Base-by-base conservation (phyloP, 495 filamentous ascomycete genomes). In the Neurospora sp. region DNA sequence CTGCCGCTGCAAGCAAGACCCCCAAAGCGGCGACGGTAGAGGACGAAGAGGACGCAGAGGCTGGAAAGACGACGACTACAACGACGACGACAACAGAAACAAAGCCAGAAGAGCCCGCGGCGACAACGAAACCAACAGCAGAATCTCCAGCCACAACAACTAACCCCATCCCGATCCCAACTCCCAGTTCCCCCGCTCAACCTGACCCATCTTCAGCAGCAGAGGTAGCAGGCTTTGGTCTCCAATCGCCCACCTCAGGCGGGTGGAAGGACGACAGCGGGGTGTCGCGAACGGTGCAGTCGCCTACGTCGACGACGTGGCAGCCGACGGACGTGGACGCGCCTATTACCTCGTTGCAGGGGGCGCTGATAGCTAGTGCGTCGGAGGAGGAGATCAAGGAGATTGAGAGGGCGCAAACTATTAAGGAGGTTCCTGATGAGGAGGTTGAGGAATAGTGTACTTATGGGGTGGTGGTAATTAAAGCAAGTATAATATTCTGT, bases 281-380 rank as follows among this genome's bases (percentile, higher is more conserved):
- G 4, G 40, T 70, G 9, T 76, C 71, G 22, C 74, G 71, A 14
- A 76, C 81, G 18, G 65, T 86, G 71, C 85, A 87, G 75, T 83
- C 80, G 70, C 84, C 85, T 39, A 85, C 78, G 37, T 79, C 80
- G 68, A 82, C 80, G 9, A 81, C 78, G 9, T 87, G 84, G 85
- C 81, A 82, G 75, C 80, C 82, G n/a, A 79, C 76, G 12, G 83
- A 82, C 61, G 75, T 81, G 18, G 75, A 81, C 27, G 71, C 75
- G 40, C 80, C 81, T 22, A 76, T 81, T 35, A 79, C 81, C 31
- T 77, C 74, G 22, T 72, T 81, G 69, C 71, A 75, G 79, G 75
- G 83, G 76, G 72, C 79, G 7, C 14, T 69, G 1, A 70, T 84
- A 38, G 72, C 75, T 44, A 68, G 18, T 3, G 82, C 79, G 9